Evolutionary conservation across 768 basidiomycete species (phyloP).

Genomic region (Amanita subjunquillea): DNA sequence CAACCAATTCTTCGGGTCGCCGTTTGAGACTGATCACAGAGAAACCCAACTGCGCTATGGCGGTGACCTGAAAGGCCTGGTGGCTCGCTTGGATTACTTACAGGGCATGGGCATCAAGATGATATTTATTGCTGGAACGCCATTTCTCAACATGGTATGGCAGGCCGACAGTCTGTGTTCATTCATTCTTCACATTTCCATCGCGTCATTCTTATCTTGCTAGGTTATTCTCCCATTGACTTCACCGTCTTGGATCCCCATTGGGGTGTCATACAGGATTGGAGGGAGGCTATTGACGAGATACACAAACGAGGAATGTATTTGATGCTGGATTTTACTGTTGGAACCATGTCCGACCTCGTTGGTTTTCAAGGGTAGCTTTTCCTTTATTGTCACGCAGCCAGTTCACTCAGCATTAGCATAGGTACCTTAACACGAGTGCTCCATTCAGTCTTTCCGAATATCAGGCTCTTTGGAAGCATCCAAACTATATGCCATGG

Average conservation of each 20-base stretch:
- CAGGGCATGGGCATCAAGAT: constrained; percentile 79
- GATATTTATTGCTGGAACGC: constrained; percentile 89
- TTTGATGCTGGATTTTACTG: constrained; percentile 87
- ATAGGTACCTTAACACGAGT: constrained; percentile 66
- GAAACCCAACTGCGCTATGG: constrained; percentile 88
- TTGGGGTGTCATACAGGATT: constrained; percentile 79
- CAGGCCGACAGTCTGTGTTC: constrained; percentile 78
- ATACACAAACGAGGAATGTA: constrained; percentile 84
- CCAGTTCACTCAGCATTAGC: constrained; percentile 1
- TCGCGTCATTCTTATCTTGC: constrained; percentile 7
- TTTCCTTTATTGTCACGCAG: constrained; percentile 3
- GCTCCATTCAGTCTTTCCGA: constrained; percentile 74
- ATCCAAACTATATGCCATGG: constrained; percentile 74
- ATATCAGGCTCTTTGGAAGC: constrained; percentile 65
- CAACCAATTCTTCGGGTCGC: constrained; percentile 78
- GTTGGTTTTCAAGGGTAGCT: constrained; percentile 73
- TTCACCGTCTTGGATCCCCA: constrained; percentile 88
- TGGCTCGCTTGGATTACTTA: constrained; percentile 73
- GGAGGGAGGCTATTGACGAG: constrained; percentile 63
- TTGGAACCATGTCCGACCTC: constrained; percentile 86
- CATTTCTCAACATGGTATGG: constrained; percentile 95
- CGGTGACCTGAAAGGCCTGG: constrained; percentile 78
- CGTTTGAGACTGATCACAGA: constrained; percentile 75
- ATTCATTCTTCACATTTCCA: background rate
- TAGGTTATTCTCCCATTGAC: constrained; percentile 90